Conservation (phyloP, 1,139 yeast species). For the Suhomyces bolitotheri region DNA sequence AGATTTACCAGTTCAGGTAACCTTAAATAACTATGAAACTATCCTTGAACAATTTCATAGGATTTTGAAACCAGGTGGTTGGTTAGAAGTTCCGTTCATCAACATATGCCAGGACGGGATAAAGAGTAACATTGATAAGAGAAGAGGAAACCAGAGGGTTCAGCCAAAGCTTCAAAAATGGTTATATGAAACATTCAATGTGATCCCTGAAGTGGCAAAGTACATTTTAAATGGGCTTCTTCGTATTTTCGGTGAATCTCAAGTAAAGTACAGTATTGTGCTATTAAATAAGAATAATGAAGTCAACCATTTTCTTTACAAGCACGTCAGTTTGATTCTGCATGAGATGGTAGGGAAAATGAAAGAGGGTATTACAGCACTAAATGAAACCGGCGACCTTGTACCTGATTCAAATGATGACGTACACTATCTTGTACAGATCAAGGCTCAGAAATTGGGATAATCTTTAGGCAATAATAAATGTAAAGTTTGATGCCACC, state of each 20-base stretch:
- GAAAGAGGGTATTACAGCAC: slow-evolving; percentile 29
- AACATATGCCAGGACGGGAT: slow-evolving; percentile 17
- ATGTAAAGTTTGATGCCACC: no score
- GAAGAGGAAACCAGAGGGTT: not conserved
- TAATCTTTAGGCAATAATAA: no score
- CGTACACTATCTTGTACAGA: slow-evolving; percentile 34
- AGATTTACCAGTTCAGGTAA: slow-evolving; percentile 37
- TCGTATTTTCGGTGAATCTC: slow-evolving; percentile 34
- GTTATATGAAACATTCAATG: slow-evolving; percentile 19
- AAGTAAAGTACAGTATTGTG: slow-evolving; percentile 34
- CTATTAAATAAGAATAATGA: slow-evolving; percentile 35
- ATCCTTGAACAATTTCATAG: slow-evolving; percentile 38
- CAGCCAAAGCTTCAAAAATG: slow-evolving; percentile 5
- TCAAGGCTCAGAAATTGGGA: slow-evolving; percentile 30
- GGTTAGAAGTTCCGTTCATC: slow-evolving; percentile 35
- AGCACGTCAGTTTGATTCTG: slow-evolving; percentile 32
- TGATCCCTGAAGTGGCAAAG: slow-evolving; percentile 30
- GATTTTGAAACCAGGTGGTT: slow-evolving; percentile 39
- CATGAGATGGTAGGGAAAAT: slow-evolving; percentile 39
- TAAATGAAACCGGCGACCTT: slow-evolving; percentile 19
- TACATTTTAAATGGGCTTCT: slow-evolving; percentile 26
- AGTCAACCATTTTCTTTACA: slow-evolving; percentile 33
- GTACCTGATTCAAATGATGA: slow-evolving; percentile 18
- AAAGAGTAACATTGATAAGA: slow-evolving; percentile 12
- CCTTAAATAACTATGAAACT: slow-evolving; percentile 26